phyloP scores from a whole-genome alignment of 352 stramenopile species.

The Globisporangium heterothallicum region DNA sequence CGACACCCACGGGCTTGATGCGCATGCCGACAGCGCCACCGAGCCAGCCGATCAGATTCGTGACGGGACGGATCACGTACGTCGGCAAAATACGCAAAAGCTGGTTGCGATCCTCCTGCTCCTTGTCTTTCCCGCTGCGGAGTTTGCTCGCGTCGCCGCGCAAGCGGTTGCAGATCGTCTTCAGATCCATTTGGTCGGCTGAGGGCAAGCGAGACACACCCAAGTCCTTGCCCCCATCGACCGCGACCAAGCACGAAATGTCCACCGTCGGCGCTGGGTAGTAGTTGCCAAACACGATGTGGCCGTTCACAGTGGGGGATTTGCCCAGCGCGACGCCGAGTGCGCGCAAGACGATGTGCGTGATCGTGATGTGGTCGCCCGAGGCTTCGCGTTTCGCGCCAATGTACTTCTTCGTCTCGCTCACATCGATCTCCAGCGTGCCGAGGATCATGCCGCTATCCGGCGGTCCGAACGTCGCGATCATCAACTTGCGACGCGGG shows the following conservation, averaged over 20 bases:
- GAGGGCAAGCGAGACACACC: constrained; percentile 41
- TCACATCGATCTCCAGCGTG: constrained; percentile 64
- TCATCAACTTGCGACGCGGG: constrained; percentile 62
- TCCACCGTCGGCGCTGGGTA: constrained; percentile 58
- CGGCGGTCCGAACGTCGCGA: constrained; percentile 48
- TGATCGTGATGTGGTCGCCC: constrained; percentile 57
- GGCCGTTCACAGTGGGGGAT: constrained; percentile 59
- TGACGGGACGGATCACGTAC: constrained; percentile 42
- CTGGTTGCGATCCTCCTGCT: constrained; percentile 58
- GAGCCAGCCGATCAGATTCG: constrained; percentile 62
- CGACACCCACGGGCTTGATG: constrained; percentile 47
- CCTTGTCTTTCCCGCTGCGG: constrained; percentile 47
- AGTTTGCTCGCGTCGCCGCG: constrained; percentile 48
- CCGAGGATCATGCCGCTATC: constrained; percentile 67
- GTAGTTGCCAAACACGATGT: constrained; percentile 68
- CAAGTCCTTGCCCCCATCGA: constrained; percentile 54
- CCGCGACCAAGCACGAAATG: constrained; percentile 58
- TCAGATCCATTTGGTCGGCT: constrained; percentile 54
- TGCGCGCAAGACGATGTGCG: constrained; percentile 57
- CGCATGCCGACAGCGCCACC: constrained; percentile 46
- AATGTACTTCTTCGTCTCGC: constrained; percentile 56
- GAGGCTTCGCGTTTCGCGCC: constrained; percentile 38
- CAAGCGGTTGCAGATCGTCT: constrained; percentile 36
- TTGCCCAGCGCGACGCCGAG: constrained; percentile 44
- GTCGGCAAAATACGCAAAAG: constrained; percentile 52